phyloP scores from a whole-genome alignment of 2,329 filamentous ascomycete species.

The Metarhizium sp. region DNA sequence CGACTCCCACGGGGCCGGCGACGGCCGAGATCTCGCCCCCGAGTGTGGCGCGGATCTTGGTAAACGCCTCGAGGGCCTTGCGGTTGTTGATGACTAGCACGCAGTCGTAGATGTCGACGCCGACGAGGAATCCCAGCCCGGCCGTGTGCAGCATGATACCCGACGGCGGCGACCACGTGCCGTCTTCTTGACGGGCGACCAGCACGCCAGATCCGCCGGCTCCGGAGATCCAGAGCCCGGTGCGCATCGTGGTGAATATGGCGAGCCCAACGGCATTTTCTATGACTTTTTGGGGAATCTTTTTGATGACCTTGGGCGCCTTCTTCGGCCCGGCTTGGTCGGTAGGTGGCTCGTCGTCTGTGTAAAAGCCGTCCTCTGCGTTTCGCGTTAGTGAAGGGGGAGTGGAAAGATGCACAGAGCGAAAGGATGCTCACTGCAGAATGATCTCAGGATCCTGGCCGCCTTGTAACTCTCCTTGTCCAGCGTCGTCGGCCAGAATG shows the following conservation, averaged over 20 bases:
- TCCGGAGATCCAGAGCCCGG: slow-evolving; percentile 56
- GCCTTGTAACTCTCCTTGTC: slow-evolving; percentile 88
- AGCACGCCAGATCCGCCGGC: slow-evolving; percentile 59
- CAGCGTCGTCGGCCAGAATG: slow-evolving; percentile 77
- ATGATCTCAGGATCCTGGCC: slow-evolving; percentile 71
- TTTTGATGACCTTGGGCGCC: slow-evolving; percentile 38
- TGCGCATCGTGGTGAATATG: slow-evolving; percentile 62
- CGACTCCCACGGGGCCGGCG: slow-evolving; percentile 58
- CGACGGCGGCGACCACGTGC: slow-evolving; percentile 68
- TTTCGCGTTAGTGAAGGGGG: slow-evolving; percentile 8
- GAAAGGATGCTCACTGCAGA: slow-evolving; percentile 40
- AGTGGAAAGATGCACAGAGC: neutral
- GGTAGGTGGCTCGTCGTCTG: slow-evolving; percentile 17
- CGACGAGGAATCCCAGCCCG: slow-evolving; percentile 68
- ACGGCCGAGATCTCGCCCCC: slow-evolving; percentile 70
- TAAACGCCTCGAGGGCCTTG: slow-evolving; percentile 67
- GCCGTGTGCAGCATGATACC: slow-evolving; percentile 75
- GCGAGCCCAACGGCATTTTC: slow-evolving; percentile 57
- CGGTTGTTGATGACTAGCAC: slow-evolving; percentile 75
- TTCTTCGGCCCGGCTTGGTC: slow-evolving; percentile 24
- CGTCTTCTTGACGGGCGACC: slow-evolving; percentile 52
- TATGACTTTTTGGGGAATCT: slow-evolving; percentile 49
- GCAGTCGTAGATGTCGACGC: slow-evolving; percentile 81
- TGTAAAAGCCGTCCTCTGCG: slow-evolving; percentile 43
- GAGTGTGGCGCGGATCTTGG: slow-evolving; percentile 61